A percentile compares a stretch with the other conserved stretches of the same genome.
Evolutionary conservation across 495 filamentous ascomycete genomes (phyloP).

Genomic region (Viridothelium virens): DNA sequence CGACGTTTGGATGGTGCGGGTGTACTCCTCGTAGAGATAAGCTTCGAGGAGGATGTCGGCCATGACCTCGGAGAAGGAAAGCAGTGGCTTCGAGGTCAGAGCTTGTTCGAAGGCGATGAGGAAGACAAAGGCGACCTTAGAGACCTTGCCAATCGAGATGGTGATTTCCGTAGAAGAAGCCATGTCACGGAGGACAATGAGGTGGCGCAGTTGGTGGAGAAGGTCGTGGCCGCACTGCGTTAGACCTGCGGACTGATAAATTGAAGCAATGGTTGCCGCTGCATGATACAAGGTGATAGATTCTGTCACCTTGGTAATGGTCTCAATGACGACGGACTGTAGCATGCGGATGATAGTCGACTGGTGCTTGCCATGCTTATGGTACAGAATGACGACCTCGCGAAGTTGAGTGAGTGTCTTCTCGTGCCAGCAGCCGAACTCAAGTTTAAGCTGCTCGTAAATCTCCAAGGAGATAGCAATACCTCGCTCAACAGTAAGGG

Average conservation of each 20-base stretch:
- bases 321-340: neutral
- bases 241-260: neutral
- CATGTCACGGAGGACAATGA: neutral
- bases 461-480: neutral
- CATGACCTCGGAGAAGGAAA: conserved; percentile 3
- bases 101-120: conserved; percentile 1
- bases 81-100: conserved; percentile 3
- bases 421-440: conserved; percentile 4
- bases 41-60: conserved; percentile 8
- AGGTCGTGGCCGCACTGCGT: neutral
- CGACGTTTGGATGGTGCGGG: neutral
- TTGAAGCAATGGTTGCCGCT: conserved; percentile 3
- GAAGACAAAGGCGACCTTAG: conserved; percentile 6
- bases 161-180: conserved; percentile 7
- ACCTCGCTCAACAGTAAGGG: neutral
- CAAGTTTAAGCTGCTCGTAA: neutral
- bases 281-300: neutral
- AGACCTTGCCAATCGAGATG: conserved; percentile 3
- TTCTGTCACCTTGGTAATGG: neutral
- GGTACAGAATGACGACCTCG: neutral
- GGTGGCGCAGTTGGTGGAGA: neutral
- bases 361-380: neutral
- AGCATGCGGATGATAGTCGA: neutral
- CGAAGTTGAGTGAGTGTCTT: neutral
- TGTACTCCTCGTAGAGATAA: neutral